Percentiles rank a stretch among this genome's conserved stretches.
Evolutionary conservation across 768 basidiomycete species (phyloP).

Genomic region (Coprinellus micaceus): DNA sequence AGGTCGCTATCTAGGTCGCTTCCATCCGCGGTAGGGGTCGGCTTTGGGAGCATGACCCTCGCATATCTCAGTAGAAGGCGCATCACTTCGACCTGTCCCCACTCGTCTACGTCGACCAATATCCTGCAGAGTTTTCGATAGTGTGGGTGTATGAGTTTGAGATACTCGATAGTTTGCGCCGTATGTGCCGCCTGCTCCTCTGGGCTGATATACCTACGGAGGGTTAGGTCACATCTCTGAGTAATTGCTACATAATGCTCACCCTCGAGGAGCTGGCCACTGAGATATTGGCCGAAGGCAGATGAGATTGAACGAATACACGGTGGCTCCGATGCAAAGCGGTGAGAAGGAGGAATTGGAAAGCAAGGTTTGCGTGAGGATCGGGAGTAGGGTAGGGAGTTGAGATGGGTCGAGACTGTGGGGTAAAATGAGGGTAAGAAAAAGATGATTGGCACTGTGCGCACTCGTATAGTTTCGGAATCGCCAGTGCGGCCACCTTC

Average conservation of each 20-base stretch:
- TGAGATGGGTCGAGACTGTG: constrained; percentile 72
- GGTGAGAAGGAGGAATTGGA: constrained; percentile 43
- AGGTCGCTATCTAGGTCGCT: constrained; percentile 76
- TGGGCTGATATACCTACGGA: neutral
- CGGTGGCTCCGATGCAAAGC: constrained; percentile 81
- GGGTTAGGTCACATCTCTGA: neutral
- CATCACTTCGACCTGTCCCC: constrained; percentile 86
- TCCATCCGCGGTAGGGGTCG: constrained; percentile 33
- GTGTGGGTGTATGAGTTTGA: constrained; percentile 86
- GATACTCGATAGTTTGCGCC: constrained; percentile 39
- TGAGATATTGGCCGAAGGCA: constrained; percentile 39
- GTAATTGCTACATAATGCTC: neutral
- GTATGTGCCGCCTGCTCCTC: constrained; percentile 22
- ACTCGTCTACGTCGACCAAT: constrained; percentile 92
- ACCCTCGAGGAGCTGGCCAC: neutral
- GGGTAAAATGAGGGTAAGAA: neutral
- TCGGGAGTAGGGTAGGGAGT: constrained; percentile 63
- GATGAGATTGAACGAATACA: constrained; percentile 82
- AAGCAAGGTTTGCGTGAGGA: constrained; percentile 56
- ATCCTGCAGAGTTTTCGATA: constrained; percentile 80
- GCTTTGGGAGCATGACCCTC: constrained; percentile 75
- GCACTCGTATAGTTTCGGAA: constrained; percentile 79
- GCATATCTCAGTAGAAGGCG: constrained; percentile 80
- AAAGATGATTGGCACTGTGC: constrained; percentile 5
- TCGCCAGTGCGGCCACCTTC: constrained; percentile 86